phyloP scores from a whole-genome alignment of 805 yeast species.

The Maudiozyma pseudohumilis region DNA sequence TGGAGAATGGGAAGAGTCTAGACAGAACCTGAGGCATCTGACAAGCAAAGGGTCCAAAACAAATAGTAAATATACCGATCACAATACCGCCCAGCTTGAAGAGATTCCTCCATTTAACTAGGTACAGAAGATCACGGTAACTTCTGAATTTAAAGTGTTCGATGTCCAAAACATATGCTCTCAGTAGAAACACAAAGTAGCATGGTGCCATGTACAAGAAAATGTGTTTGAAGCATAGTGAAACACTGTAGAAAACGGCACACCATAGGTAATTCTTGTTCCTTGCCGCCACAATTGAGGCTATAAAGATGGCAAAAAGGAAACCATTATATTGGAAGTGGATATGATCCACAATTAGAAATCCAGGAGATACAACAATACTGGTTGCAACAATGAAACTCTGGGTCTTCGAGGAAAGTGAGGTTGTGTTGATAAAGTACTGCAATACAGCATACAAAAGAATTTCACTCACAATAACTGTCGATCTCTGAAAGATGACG shows the following conservation, averaged over 20 bases:
- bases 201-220: slow-evolving; percentile 92
- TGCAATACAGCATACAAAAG: slow-evolving; percentile 63
- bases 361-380: slow-evolving; percentile 78
- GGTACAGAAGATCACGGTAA: slow-evolving; percentile 27
- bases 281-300: slow-evolving; percentile 64
- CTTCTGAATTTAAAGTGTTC: slow-evolving; percentile 26
- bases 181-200: slow-evolving; percentile 65
- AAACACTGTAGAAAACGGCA: slow-evolving; percentile 59
- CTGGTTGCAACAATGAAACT: slow-evolving; percentile 74
- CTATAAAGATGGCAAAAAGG: slow-evolving; percentile 73
- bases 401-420: slow-evolving; percentile 30
- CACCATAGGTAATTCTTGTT: slow-evolving; percentile 45
- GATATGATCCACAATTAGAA: slow-evolving; percentile 84
- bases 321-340: slow-evolving; percentile 97
- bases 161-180: slow-evolving; percentile 56
- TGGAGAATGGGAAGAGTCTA: slow-evolving; percentile 82
- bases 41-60: slow-evolving; percentile 72
- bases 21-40: slow-evolving; percentile 54
- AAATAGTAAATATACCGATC: slow-evolving; percentile 46
- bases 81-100: slow-evolving; percentile 57
- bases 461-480: slow-evolving; percentile 72
- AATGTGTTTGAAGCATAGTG: slow-evolving; percentile 90
- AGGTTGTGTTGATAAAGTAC: slow-evolving; percentile 49
- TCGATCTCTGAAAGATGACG: slow-evolving; percentile 64
- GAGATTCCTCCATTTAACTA: slow-evolving; percentile 46